Conservation (phyloP, 306 rosid genomes). For the Albizia julibrissin region DNA sequence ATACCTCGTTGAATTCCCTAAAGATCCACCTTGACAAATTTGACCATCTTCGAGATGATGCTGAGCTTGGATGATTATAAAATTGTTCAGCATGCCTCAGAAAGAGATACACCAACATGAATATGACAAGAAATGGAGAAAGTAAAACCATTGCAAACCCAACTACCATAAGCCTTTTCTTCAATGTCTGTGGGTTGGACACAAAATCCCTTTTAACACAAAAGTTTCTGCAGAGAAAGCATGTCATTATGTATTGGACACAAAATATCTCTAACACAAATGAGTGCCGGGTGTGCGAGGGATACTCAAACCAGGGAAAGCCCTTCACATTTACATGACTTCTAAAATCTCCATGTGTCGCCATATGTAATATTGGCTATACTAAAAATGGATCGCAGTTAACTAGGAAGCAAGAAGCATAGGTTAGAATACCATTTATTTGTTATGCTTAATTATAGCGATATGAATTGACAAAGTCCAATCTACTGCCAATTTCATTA, state of each 20-base stretch:
- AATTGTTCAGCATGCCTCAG: conserved; percentile 94
- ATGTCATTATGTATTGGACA: conserved; percentile 2
- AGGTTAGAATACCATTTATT: background rate
- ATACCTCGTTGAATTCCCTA: conserved; percentile 95
- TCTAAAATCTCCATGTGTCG: background rate
- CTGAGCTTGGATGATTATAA: conserved; percentile 90
- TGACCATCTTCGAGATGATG: conserved; percentile 96
- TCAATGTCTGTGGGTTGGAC: conserved; percentile 76
- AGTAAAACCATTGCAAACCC: conserved; percentile 87
- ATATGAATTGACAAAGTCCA: background rate
- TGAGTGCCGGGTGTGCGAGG: too few species aligned
- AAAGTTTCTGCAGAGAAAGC: conserved; percentile 68
- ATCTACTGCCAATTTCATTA: background rate
- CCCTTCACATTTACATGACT: background rate
- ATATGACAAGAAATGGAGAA: conserved; percentile 94
- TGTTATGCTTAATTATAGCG: background rate
- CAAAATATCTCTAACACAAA: background rate
- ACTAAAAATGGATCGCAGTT: background rate
- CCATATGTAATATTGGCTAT: background rate
- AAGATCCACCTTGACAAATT: conserved; percentile 93
- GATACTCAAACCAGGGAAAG: background rate
- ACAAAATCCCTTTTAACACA: conserved; percentile 74
- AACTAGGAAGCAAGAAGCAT: background rate
- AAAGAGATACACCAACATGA: conserved; percentile 92
- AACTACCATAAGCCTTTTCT: conserved; percentile 87